Conservation (phyloP, 1,284 basidiomycete species). For the Microbotryum intermedium region DNA sequence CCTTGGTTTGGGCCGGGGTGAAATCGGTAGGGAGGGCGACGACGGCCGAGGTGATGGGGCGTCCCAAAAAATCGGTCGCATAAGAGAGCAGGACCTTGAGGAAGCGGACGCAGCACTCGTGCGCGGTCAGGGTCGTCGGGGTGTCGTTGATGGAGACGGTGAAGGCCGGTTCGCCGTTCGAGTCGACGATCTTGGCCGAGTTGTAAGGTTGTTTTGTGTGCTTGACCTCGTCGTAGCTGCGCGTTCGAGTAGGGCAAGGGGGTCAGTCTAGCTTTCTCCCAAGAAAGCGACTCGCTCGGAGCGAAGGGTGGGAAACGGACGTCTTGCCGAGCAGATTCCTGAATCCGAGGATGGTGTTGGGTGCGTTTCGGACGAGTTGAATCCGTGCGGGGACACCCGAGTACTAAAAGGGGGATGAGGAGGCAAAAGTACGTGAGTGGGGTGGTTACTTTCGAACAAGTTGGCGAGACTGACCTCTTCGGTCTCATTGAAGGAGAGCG, state of each 20-base stretch:
- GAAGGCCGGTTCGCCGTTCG: conserved; percentile 46
- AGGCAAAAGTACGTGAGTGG: not conserved
- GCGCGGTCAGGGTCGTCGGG: conserved; percentile 64
- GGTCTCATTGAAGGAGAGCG: conserved; percentile 82
- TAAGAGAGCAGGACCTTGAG: conserved; percentile 74
- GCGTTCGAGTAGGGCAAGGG: not conserved
- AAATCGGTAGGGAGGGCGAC: conserved; percentile 60
- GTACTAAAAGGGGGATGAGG: conserved; percentile 67
- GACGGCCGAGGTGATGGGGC: conserved; percentile 69
- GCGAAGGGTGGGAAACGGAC: conserved; percentile 42
- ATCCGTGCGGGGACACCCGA: conserved; percentile 91
- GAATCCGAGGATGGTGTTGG: conserved; percentile 92
- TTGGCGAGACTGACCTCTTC: conserved; percentile 58
- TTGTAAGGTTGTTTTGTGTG: conserved; percentile 71
- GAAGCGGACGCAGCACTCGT: conserved; percentile 80
- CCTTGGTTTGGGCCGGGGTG: conserved; percentile 36
- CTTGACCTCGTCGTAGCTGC: conserved; percentile 44
- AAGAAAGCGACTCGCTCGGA: conserved; percentile 1
- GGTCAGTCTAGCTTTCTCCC: not conserved
- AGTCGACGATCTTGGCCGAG: conserved; percentile 76
- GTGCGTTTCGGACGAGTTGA: conserved; percentile 88
- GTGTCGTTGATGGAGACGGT: conserved; percentile 67
- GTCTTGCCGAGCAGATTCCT: conserved; percentile 87
- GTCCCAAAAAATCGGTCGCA: conserved; percentile 85
- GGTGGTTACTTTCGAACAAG: not conserved